phyloP scores from a whole-genome alignment of 2,329 filamentous ascomycete species.

The Trichophyton verrucosum region DNA sequence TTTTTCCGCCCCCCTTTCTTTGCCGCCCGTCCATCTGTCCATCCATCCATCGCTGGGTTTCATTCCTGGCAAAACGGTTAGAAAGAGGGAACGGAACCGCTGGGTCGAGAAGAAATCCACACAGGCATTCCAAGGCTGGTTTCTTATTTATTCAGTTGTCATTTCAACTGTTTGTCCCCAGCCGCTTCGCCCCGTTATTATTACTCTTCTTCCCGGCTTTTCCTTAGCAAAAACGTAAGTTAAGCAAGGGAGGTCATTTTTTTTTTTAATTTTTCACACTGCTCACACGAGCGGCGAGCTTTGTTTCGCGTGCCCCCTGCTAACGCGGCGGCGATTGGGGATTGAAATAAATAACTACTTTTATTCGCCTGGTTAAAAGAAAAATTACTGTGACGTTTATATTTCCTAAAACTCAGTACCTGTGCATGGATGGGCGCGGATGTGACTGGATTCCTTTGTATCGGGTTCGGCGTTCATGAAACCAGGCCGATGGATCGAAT shows the following conservation, averaged over 20 bases:
- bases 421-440: not conserved
- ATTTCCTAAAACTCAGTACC: not conserved
- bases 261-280: not conserved
- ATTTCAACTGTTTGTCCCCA: not conserved
- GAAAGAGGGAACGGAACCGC: not conserved
- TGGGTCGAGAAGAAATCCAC: not conserved
- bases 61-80: not conserved
- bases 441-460: constrained; percentile 2
- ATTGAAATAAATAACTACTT: not conserved
- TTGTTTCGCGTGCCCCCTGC: not conserved
- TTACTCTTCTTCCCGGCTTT: no score
- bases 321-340: not conserved
- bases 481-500: not conserved
- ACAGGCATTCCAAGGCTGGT: no score
- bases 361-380: not conserved
- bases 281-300: constrained; percentile 2
- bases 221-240: not conserved
- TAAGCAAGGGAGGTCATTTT: no score
- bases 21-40: not conserved
- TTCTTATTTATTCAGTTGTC: not conserved
- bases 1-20: not conserved
- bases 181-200: not conserved
- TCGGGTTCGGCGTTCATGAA: not conserved
- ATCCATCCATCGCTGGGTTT: not conserved
- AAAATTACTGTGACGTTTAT: not conserved